phyloP scores from a whole-genome alignment of 2,329 filamentous ascomycete genomes.

The Chaetothyriales sp. region DNA sequence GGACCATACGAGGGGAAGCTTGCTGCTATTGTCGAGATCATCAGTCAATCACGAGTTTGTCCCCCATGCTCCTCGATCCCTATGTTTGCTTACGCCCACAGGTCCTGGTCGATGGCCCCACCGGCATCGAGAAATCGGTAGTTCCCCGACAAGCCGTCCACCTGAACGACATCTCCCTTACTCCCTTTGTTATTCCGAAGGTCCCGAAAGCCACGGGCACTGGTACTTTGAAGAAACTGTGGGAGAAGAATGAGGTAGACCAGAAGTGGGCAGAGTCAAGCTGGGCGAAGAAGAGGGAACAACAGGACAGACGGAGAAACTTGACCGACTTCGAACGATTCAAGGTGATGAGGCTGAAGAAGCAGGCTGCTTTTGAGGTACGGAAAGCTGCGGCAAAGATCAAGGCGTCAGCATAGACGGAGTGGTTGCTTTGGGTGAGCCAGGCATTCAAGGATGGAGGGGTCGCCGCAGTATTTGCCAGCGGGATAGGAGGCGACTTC shows the following conservation, averaged over 20 bases:
- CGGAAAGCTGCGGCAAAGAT: conserved; percentile 92
- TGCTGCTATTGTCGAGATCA: conserved; percentile 94
- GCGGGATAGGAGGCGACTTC: conserved; percentile 16
- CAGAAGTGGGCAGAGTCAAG: conserved; percentile 80
- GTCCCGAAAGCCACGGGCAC: conserved; percentile 75
- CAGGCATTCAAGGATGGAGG: not conserved
- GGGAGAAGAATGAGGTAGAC: conserved; percentile 86
- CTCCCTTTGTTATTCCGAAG: conserved; percentile 73
- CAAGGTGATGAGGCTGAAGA: conserved; percentile 99
- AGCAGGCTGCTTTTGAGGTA: conserved; percentile 95
- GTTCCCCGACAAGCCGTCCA: conserved; percentile 78
- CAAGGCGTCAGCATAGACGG: conserved; percentile 58
- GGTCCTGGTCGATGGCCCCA: conserved; percentile 93
- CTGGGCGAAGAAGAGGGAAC: conserved; percentile 87
- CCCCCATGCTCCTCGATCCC: not conserved
- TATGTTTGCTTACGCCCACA: conserved; percentile 30
- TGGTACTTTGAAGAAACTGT: conserved; percentile 69
- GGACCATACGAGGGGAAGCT: conserved; percentile 74
- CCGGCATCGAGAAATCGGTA: conserved; percentile 61
- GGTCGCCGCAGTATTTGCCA: not conserved
- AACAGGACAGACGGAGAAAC: conserved; percentile 72
- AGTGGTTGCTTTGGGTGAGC: conserved; percentile 8
- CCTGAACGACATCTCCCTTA: conserved; percentile 75
- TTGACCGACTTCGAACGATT: conserved; percentile 99
- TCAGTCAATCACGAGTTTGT: conserved; percentile 99